Percentiles rank a stretch among this genome's conserved stretches.
These are phyloP conservation scores for Leptographium galeiforme DNA, from an alignment of 2,329 filamentous ascomycete genomes.

Conservation along the genomic window DNA sequence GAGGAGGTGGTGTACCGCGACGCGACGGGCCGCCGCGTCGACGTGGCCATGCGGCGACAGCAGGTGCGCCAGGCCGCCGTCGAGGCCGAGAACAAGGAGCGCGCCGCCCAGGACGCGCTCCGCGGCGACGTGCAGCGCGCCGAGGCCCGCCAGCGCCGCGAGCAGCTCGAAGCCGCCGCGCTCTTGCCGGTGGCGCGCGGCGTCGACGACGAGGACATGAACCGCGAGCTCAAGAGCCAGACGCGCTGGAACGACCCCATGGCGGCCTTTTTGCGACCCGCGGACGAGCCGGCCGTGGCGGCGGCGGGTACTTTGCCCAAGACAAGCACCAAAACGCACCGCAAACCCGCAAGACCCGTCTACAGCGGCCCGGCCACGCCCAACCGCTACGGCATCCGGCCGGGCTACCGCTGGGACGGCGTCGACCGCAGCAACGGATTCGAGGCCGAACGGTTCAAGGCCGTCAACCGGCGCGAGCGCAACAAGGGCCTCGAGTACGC, in stretches of 20 bases:
- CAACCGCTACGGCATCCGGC: conserved; percentile 86
- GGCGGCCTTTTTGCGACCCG: conserved; percentile 56
- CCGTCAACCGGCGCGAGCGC: conserved; percentile 63
- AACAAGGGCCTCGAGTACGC: conserved; percentile 73
- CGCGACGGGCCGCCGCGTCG: conserved; percentile 85
- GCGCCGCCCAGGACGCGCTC: conserved; percentile 53
- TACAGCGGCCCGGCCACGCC: conserved; percentile 74
- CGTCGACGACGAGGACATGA: conserved; percentile 78
- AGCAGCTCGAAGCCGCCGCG: conserved; percentile 65
- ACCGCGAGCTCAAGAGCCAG: conserved; percentile 62
- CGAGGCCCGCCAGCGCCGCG: conserved; percentile 49
- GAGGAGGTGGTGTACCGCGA: conserved; percentile 85
- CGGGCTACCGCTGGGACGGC: conserved; percentile 92
- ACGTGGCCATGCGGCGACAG: conserved; percentile 79
- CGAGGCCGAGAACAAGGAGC: conserved; percentile 60
- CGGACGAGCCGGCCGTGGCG: conserved; percentile 17
- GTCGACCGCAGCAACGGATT: conserved; percentile 91
- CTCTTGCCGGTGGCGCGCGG: conserved; percentile 67
- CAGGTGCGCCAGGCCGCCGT: conserved; percentile 55
- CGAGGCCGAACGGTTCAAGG: conserved; percentile 84
- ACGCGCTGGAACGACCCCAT: conserved; percentile 93
- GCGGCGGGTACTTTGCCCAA: neutral
- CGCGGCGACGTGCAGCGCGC: conserved; percentile 76
- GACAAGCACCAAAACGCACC: neutral
- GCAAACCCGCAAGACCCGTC: conserved; percentile 36